These are phyloP conservation scores for Xylariales sp. DNA, from an alignment of 2,329 filamentous ascomycete genomes.

Conservation along the genomic window DNA sequence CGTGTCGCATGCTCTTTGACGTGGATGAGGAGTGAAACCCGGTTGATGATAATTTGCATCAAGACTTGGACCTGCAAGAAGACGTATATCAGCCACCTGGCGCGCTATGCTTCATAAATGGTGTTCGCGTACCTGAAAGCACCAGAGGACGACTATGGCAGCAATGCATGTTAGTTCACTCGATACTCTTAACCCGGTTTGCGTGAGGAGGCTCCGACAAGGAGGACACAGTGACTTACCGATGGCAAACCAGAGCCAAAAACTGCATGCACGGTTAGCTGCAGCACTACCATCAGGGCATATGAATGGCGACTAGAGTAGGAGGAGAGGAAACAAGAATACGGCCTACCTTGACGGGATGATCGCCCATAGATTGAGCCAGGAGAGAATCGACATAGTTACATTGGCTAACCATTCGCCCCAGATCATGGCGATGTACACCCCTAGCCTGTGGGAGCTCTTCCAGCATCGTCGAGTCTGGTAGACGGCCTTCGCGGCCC, in stretches of 20 bases:
- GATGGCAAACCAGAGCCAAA: constrained; percentile 8
- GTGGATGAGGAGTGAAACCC: background rate
- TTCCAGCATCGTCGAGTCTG: background rate
- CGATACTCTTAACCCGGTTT: too few species aligned
- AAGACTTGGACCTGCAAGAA: constrained; percentile 1
- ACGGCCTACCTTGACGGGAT: constrained; percentile 4
- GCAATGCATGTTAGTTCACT: background rate
- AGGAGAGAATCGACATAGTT: constrained; percentile 1
- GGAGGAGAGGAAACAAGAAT: background rate
- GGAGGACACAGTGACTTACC: background rate
- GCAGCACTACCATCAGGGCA: too few species aligned
- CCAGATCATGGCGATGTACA: constrained; percentile 8
- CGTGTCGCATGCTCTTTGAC: background rate
- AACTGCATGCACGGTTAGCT: too few species aligned
- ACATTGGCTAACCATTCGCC: constrained; percentile 6
- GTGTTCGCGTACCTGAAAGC: too few species aligned
- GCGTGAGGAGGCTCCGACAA: too few species aligned
- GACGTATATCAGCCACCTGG: too few species aligned
- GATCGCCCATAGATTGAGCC: constrained; percentile 5
- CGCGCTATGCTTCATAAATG: too few species aligned
- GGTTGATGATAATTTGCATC: constrained; percentile 3
- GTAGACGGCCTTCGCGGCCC: constrained; percentile 2
- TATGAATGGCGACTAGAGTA: background rate
- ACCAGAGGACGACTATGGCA: background rate
- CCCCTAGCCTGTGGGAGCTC: background rate